Base-by-base conservation (phyloP, 352 stramenopile species). In the Pythium aquatile region DNA sequence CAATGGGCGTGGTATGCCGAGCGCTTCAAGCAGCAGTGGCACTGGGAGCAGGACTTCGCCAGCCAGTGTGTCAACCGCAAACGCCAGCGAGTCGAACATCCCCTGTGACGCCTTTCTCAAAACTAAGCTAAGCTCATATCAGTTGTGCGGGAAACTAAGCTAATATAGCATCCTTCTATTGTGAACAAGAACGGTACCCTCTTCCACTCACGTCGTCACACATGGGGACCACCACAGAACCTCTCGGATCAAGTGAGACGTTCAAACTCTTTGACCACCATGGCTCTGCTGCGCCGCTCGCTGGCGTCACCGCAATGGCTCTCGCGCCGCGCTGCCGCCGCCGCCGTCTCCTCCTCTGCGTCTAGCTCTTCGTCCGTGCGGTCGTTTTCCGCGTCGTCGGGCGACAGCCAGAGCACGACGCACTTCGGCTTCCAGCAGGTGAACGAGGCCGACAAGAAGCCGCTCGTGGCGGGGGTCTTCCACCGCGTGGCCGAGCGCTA, bases 381-480 rank as follows among this genome's bases (percentile, higher is more conserved):
- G 11, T 52, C 54, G 2, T 35, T 48, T 28, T 44, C 42, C 16
- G 20, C 32, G 3, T 47, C 61, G 5, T 58, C 66, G 4, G 46
- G 57, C 13, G 49, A 32, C 35, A 71, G 64, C 49, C 32, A 57
- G 47, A 54, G 24, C 11, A 96, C 81, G 48, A 96, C 87, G 58
- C 87, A 96, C 73, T 96, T 96, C 66, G 90, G 90, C 54, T 97
- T 96, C 73, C 80, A 91, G 68, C 73, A 98, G 70, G 93, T 98
- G 48, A 77, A 79, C 39, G 84, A 93, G 57, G 78, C 89, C 55
- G 91, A 94, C 58, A 98, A 99, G 81, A 96, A 99, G 75, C 78
- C 78, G 4, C 89, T 98, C 71, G 98, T 99, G 1, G 87, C 91
- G 29, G 80, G 82, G 42, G 98, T 99, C 3, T 99, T 99, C 82